phyloP scores from a whole-genome alignment of 306 rosid genomes.

The Lathyrus sativus region DNA sequence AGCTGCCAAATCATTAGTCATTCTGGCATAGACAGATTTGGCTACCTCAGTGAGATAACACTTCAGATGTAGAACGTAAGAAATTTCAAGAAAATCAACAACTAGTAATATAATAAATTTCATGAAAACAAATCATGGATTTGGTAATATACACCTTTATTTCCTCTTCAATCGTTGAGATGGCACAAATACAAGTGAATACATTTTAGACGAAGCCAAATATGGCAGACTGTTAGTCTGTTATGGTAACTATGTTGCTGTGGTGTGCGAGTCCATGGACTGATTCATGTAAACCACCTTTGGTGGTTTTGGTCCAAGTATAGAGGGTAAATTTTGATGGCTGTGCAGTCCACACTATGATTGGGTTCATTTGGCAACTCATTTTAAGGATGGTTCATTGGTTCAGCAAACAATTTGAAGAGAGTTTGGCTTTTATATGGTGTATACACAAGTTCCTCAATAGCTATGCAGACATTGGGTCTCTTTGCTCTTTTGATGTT shows the following conservation, averaged over 20 bases:
- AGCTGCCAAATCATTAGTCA: not conserved
- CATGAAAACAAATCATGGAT: slow-evolving; percentile 20
- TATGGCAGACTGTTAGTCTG: not conserved
- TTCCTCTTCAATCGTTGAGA: slow-evolving; percentile 9
- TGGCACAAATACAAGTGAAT: not conserved
- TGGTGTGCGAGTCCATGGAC: not conserved
- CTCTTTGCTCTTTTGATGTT: slow-evolving; percentile 13
- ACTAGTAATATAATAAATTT: not conserved
- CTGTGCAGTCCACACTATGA: not conserved
- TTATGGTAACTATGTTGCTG: slow-evolving; percentile 5
- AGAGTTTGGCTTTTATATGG: slow-evolving; percentile 5
- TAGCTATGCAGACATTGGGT: slow-evolving; percentile 17
- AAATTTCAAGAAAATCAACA: slow-evolving; percentile 10
- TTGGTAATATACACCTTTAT: slow-evolving; percentile 1
- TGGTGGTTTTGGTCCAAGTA: not conserved
- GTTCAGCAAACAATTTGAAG: slow-evolving; percentile 6
- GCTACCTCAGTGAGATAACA: not conserved
- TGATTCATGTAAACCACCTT: slow-evolving; percentile 8
- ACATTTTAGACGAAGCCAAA: not conserved
- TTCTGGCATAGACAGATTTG: slow-evolving; percentile 5
- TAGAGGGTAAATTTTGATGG: slow-evolving; percentile 6
- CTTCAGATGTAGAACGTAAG: not conserved
- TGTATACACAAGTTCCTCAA: slow-evolving; percentile 18
- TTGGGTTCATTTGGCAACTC: slow-evolving; percentile 21
- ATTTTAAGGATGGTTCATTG: slow-evolving; percentile 1